These are phyloP conservation scores for Puccinia hordei DNA, from an alignment of 1,284 basidiomycete species.

Conservation along the genomic window DNA sequence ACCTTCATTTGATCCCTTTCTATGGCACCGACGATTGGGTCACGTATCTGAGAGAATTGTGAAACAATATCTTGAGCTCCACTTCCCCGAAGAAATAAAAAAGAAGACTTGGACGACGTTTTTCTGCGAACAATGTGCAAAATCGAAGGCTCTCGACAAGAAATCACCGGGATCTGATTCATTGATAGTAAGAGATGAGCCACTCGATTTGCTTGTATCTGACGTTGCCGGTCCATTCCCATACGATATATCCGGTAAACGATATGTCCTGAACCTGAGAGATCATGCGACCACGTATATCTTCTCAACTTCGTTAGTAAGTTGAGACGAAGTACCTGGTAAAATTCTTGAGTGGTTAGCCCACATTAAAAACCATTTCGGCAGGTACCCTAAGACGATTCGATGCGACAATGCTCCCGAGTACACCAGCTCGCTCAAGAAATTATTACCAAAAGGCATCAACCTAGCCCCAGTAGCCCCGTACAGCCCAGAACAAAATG, in stretches of 20 bases:
- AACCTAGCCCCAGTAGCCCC: background rate
- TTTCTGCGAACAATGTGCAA: no score
- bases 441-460: background rate
- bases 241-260: background rate
- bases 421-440: background rate
- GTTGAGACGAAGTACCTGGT: background rate
- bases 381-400: background rate
- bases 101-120: no score
- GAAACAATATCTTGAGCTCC: no score
- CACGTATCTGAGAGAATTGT: background rate
- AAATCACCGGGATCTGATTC: no score
- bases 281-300: background rate
- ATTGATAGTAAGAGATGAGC: no score
- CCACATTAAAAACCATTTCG: background rate
- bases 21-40: no score
- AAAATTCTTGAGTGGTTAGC: background rate
- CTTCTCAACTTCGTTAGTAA: background rate
- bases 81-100: no score
- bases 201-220: no score
- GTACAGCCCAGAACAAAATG: slow-evolving; percentile 20
- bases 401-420: background rate
- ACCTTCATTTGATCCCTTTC: no score
- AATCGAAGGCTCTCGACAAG: no score
- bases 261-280: background rate
- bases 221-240: no score